Percentiles rank a stretch among this genome's conserved stretches.
Conservation (phyloP, 148 eudicot genomes). For the Chenopodium berlandieri region DNA sequence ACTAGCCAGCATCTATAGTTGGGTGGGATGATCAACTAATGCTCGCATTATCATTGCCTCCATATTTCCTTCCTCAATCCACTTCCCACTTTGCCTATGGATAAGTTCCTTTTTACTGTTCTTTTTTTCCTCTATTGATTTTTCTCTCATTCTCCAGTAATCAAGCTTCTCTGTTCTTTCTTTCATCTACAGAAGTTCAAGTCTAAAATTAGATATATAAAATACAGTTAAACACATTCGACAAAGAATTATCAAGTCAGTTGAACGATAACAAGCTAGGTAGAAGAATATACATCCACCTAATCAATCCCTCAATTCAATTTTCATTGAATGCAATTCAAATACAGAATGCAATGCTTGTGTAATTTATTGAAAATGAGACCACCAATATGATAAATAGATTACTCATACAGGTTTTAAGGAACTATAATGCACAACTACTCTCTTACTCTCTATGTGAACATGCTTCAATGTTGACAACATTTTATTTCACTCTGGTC, state of each 20-base stretch:
- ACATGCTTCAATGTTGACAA: no score
- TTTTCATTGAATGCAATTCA: no score
- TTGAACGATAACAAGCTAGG: not conserved
- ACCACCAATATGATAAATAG: no score
- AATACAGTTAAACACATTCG: not conserved
- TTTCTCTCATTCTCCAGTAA: constrained; percentile 63
- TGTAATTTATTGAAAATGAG: no score
- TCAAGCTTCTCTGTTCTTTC: constrained; percentile 78
- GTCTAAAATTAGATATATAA: not conserved
- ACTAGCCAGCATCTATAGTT: constrained; percentile 19
- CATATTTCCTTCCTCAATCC: constrained; percentile 61
- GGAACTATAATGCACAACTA: no score
- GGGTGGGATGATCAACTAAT: constrained; percentile 20
- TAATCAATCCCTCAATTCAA: not conserved
- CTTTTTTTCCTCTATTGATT: constrained; percentile 42
- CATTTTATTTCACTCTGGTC: no score
- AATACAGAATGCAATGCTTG: no score
- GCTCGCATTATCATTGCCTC: constrained; percentile 29
- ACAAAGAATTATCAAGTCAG: not conserved
- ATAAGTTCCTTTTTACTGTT: constrained; percentile 52
- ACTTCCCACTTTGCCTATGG: constrained; percentile 57
- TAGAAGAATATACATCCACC: not conserved
- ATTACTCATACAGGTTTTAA: no score
- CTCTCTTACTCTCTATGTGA: no score
- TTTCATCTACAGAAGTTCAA: constrained; percentile 52